Evolutionary conservation across 345 rosid genomes (phyloP), one percentile per base, ranked within the genome.

Genomic region (Viola odorata): DNA sequence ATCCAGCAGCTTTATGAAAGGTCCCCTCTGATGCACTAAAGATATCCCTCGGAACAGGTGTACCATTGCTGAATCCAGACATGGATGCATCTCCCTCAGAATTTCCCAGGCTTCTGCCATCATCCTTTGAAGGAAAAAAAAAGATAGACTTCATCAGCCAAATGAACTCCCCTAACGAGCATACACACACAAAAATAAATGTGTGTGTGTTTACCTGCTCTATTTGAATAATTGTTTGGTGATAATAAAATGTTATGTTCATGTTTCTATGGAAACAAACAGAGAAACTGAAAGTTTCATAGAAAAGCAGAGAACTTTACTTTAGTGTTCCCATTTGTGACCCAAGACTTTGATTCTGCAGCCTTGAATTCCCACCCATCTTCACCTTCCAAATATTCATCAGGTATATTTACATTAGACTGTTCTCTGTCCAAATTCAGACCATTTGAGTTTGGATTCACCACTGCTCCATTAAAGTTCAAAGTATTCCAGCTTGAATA

Each of bases 351-450:
- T 47, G 69, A 64, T 69, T 61, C 78, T 23, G 74, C 77, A 53
- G 54, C 74, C 57, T 61, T 69, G 54, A 78, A 78, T 48, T 67
- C 79, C 82, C 77, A 78, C 38, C 62, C 79, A 59, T 75, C 69
- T 11, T 70, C 77, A 45, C 47, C 73, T 45, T 14, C 69, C 16
- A 60, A 37, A 14, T 52, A 63, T 32, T 65, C 72, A 55, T 69
- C 55, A 61, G 13, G 17, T 37, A 42, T 40, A 53, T 16, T 60
- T 13, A 37, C 32, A 60, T 15, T 41, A 50, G 48, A 39, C 50
- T 49, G 70, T 41, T 55, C 61, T 54, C 6, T 58, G 56, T 56
- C 58, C 12, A 15, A 55, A 12, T 11, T 36, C 57, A 42, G 40
- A n/a, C 8, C 60, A 44, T 38, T 58, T 39, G 40, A 10, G 6